phyloP scores from a whole-genome alignment of 495 filamentous ascomycete species.

The Aspergillus steynii region DNA sequence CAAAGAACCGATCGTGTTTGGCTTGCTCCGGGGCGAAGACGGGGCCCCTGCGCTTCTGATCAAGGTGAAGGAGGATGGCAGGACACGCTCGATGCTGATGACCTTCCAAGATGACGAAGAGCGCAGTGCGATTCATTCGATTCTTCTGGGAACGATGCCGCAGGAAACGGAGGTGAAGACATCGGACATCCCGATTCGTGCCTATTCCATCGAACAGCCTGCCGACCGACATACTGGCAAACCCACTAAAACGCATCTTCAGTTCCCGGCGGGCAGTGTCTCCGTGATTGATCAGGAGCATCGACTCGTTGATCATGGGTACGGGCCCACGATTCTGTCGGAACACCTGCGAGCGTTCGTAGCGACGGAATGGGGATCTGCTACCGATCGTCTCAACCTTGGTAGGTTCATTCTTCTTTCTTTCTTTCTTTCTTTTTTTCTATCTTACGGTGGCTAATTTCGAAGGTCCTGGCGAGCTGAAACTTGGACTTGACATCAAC shows the following conservation, averaged over 20 bases:
- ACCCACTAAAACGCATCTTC: conserved; percentile 34
- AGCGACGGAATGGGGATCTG: conserved; percentile 64
- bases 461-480: conserved; percentile 62
- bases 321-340: conserved; percentile 61
- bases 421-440: background rate
- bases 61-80: conserved; percentile 65
- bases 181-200: conserved; percentile 60
- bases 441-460: conserved; percentile 13
- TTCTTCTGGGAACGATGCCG: conserved; percentile 66
- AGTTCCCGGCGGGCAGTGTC: conserved; percentile 43
- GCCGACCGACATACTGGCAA: conserved; percentile 27
- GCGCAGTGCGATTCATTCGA: conserved; percentile 62
- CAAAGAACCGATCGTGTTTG: conserved; percentile 67
- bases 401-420: conserved; percentile 31
- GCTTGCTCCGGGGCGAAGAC: conserved; percentile 65
- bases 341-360: conserved; percentile 68
- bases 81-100: conserved; percentile 66
- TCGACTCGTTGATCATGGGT: conserved; percentile 40
- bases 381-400: conserved; percentile 75
- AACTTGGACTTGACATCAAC: conserved; percentile 59
- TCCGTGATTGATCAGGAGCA: conserved; percentile 57
- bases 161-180: conserved; percentile 60
- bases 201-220: conserved; percentile 63
- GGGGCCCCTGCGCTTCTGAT: conserved; percentile 67
- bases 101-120: conserved; percentile 71